Evolutionary conservation across 768 basidiomycete genomes (phyloP), one percentile per base, ranked within the genome.

Genomic region (Chalciporus pseudorubinellus): DNA sequence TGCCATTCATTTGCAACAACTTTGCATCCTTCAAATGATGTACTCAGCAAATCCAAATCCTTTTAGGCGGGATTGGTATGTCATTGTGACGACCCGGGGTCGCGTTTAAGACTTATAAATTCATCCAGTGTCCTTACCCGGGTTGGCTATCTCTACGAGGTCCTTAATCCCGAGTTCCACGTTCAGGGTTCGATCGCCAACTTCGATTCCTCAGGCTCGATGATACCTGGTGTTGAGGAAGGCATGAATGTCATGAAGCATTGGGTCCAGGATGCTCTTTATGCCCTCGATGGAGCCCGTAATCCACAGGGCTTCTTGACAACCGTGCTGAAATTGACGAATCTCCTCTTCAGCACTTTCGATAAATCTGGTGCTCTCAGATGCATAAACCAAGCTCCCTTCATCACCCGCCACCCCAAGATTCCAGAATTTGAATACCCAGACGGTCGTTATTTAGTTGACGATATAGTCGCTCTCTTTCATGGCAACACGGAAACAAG

Each of bases 121-220:
- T n/a, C 2, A 4, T 11, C 6, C 10, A 55, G 53, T 13, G 44
- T 57, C 10, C 21, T 50, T 6, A 66, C 64, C 39, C 81, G 78
- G 77, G 64, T 83, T 8, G 58, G 55, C 4, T 70, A 66, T 22
- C 63, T 85, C 0, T 77, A 82, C 47, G 76, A 79, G 18, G 71
- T 75, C 1, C 44, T 85, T 6, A 71, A 75, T 52, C 84, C 85
- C 3, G 61, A 77, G 1, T 70, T 63, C 43, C 66, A 77, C 48
- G 49, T 62, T n/a, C 67, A 82, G 39, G 85, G 84, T 5, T 73
- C 77, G 0, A 47, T 62, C 0, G 61, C 72, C 0, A 55, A 66
- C 40, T 61, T 82, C 1, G 65, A 74, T 29, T 48, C 67, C 10
- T n/a, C n/a, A n/a, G n/a, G n/a, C n/a, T 54, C 56, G 2, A 22